Base-by-base conservation (phyloP, 108 stramenopile genomes). In the Schizochytrium sp. region DNA sequence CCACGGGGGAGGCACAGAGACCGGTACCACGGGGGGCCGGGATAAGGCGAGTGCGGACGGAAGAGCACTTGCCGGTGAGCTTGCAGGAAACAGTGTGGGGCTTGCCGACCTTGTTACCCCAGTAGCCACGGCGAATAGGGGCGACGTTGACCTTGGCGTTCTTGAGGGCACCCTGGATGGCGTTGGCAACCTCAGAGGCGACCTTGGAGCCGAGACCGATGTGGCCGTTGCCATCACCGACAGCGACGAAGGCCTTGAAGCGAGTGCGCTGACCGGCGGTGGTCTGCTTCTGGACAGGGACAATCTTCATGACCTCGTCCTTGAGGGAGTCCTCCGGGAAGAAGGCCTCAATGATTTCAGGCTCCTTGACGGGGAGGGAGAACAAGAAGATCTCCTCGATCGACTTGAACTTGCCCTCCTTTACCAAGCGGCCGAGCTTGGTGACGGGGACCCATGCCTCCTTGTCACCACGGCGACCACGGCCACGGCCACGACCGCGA, bases 291-390 rank as follows among this genome's bases (percentile, higher is more conserved):
- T 99, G 99, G 69, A 99, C 99, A 57, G 99, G 98, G 98, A 99
- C 98, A 96, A 99, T 99, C 97, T 98, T 99, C 99, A 99, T 99
- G 83, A 99, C 99, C 94, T 99, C 99, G 92, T 99, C 99, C 91
- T 96, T 96, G 87, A 99, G 97, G 93, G 96, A 96, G 91, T 97
- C 97, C 94, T 93, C 93, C 7, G 96, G 96, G 72, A 96, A 93
- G 94, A 97, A 97, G 91, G 94, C 95, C 90, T 99, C 99, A 89
- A 99, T 97, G 92, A 99, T 99, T 92, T 99, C 97, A 72, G 96
- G 96, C 95, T 99, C 99, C 98, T 99, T 99, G 92, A 99, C 97
- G 69, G 98, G 98, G 91, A 99, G 95, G 92, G 97, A 97, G 94
- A 96, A 98, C 87, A 99, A 96, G 95, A 98, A 99, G 93, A 99